A percentile compares a stretch with the other conserved stretches of the same genome.
Conservation (phyloP, 2,329 filamentous ascomycete genomes). For the Cladosporium sp. region DNA sequence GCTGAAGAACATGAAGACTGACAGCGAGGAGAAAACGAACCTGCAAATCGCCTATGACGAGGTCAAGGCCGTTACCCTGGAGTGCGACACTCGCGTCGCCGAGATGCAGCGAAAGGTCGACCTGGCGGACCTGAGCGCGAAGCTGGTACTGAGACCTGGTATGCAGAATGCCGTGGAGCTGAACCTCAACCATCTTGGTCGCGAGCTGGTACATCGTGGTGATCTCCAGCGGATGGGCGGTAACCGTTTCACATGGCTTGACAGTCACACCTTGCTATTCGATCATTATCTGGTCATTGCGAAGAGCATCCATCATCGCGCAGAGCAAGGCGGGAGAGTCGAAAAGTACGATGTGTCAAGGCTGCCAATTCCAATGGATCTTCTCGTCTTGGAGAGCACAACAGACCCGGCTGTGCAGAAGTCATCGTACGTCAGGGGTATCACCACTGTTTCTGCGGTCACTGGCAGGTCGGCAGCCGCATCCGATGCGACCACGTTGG, state of each 20-base stretch:
- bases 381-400: slow-evolving; percentile 85
- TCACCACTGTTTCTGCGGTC: slow-evolving; percentile 61
- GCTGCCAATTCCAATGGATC: slow-evolving; percentile 92
- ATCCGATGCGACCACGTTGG: slow-evolving; percentile 42
- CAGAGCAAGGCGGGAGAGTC: slow-evolving; percentile 68
- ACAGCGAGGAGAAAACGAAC: slow-evolving; percentile 86
- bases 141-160: slow-evolving; percentile 77
- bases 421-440: slow-evolving; percentile 62
- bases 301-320: slow-evolving; percentile 64
- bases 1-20: slow-evolving; percentile 73
- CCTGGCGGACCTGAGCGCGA: slow-evolving; percentile 75
- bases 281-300: slow-evolving; percentile 94
- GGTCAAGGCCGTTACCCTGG: slow-evolving; percentile 80
- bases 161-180: slow-evolving; percentile 79
- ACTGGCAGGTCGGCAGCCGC: slow-evolving; percentile 31
- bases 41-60: slow-evolving; percentile 81
- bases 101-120: slow-evolving; percentile 90
- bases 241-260: slow-evolving; percentile 86
- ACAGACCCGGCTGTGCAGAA: slow-evolving; percentile 89
- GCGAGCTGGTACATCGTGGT: slow-evolving; percentile 82
- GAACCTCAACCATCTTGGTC: slow-evolving; percentile 88
- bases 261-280: slow-evolving; percentile 88
- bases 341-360: slow-evolving; percentile 89
- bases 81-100: slow-evolving; percentile 87
- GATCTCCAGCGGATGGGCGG: slow-evolving; percentile 85